Conservation (phyloP, 768 basidiomycete species). For the Boletus reticulatus region DNA sequence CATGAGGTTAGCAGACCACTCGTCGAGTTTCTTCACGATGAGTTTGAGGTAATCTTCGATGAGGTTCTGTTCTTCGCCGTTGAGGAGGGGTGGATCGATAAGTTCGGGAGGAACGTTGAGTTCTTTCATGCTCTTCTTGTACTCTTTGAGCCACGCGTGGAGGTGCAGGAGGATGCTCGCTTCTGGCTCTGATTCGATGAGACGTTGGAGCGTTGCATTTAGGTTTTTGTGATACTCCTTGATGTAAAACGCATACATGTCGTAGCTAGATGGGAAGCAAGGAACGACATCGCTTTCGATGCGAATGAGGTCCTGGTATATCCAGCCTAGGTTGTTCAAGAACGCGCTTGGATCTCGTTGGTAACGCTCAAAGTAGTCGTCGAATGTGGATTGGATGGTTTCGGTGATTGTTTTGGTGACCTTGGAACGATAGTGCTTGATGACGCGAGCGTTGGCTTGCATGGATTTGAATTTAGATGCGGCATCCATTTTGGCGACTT, state of each 20-base stretch:
- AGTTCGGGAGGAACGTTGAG: conserved; percentile 79
- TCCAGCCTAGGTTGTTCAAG: conserved; percentile 78
- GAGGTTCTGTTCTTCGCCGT: conserved; percentile 89
- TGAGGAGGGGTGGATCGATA: conserved; percentile 86
- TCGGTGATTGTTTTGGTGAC: conserved; percentile 77
- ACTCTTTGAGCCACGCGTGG: conserved; percentile 94
- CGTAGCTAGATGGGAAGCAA: conserved; percentile 91
- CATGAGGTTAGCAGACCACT: conserved; percentile 95
- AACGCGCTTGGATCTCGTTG: conserved; percentile 68
- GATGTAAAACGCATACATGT: conserved; percentile 80
- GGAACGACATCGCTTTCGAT: conserved; percentile 87
- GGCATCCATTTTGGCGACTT: conserved; percentile 88
- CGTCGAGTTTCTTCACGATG: conserved; percentile 93
- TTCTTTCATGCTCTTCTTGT: conserved; percentile 93
- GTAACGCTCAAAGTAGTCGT: conserved; percentile 60
- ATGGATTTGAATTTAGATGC: conserved; percentile 92
- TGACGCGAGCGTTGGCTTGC: conserved; percentile 86
- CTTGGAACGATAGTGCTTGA: conserved; percentile 95
- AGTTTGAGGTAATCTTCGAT: conserved; percentile 95
- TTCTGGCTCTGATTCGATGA: conserved; percentile 74
- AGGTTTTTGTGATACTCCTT: conserved; percentile 89
- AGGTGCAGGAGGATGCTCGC: conserved; percentile 85
- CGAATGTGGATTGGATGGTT: conserved; percentile 71
- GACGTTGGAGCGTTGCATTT: conserved; percentile 66
- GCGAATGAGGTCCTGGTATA: conserved; percentile 94